Conservation (phyloP, 305 asterid genomes). For the Solanum hybrid region DNA sequence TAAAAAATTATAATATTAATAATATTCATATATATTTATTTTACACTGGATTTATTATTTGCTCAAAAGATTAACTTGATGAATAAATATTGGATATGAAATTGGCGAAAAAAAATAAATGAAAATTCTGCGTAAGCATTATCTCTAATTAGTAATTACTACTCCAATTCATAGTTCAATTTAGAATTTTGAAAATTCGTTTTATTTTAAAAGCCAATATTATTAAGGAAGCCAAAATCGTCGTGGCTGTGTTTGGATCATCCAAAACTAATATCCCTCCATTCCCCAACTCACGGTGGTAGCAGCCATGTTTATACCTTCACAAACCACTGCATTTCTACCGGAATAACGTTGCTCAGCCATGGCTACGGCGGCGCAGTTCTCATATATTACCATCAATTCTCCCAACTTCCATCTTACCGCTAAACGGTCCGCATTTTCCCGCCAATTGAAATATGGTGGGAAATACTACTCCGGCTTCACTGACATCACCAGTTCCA, state of each 20-base stretch:
- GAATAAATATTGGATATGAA: neutral
- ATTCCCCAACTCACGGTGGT: neutral
- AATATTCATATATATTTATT: neutral
- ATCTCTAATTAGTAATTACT: no score
- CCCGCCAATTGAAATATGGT: conserved; percentile 10
- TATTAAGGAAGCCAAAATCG: neutral
- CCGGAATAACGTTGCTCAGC: neutral
- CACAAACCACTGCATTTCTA: neutral
- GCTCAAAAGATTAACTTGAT: neutral
- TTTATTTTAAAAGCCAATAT: neutral
- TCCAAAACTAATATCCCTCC: neutral
- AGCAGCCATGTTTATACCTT: conserved; percentile 1
- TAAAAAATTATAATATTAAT: neutral
- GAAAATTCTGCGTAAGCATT: neutral
- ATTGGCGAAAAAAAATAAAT: neutral
- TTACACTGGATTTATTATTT: neutral
- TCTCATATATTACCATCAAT: conserved; percentile 4
- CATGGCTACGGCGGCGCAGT: conserved; percentile 12
- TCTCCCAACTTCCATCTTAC: neutral
- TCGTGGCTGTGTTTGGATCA: conserved; percentile 7
- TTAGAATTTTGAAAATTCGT: neutral
- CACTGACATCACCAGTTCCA: neutral
- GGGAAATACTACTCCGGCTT: neutral
- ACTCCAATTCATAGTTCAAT: neutral
- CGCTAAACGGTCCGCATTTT: neutral